Conservation (phyloP, 73 alveolate species). For the Symbiodinium pilosum region DNA sequence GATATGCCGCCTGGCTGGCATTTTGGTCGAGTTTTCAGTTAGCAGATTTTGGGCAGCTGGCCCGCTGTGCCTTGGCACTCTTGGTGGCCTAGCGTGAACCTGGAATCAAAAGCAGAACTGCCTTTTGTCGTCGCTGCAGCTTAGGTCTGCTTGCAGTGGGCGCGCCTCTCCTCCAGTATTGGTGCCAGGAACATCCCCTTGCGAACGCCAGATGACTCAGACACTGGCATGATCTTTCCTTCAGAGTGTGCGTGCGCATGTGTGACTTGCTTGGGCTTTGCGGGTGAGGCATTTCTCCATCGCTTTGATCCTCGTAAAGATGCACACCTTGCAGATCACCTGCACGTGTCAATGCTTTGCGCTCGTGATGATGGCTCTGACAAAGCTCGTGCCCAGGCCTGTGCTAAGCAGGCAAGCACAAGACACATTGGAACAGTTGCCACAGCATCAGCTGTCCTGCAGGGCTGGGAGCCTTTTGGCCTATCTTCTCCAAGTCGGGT, state of each 20-base stretch:
- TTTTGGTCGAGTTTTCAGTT: background rate
- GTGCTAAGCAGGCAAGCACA: too few relatives aligned
- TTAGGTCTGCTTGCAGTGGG: constrained; percentile 82
- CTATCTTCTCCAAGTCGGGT: background rate
- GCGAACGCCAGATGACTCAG: constrained; percentile 52
- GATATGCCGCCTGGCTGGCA: constrained; percentile 19
- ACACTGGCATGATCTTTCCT: too few relatives aligned
- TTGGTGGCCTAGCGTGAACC: too few relatives aligned
- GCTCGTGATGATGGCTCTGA: constrained; percentile 6
- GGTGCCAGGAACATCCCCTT: constrained; percentile 50
- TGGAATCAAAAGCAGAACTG: background rate
- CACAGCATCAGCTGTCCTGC: background rate
- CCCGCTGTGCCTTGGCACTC: too few relatives aligned
- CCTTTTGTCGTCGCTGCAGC: background rate
- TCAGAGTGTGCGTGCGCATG: too few relatives aligned
- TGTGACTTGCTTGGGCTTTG: too few relatives aligned
- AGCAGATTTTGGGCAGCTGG: background rate
- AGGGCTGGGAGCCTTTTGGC: background rate
- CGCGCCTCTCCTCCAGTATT: constrained; percentile 36
- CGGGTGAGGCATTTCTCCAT: constrained; percentile 62
- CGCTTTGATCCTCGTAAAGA: constrained; percentile 32
- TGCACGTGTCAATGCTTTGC: constrained; percentile 71
- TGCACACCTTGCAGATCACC: constrained; percentile 59
- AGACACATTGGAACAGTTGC: too few relatives aligned
- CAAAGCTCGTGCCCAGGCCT: constrained; percentile 67